phyloP scores from a whole-genome alignment of 2,329 filamentous ascomycete species.

The Acrocalymma vagum region DNA sequence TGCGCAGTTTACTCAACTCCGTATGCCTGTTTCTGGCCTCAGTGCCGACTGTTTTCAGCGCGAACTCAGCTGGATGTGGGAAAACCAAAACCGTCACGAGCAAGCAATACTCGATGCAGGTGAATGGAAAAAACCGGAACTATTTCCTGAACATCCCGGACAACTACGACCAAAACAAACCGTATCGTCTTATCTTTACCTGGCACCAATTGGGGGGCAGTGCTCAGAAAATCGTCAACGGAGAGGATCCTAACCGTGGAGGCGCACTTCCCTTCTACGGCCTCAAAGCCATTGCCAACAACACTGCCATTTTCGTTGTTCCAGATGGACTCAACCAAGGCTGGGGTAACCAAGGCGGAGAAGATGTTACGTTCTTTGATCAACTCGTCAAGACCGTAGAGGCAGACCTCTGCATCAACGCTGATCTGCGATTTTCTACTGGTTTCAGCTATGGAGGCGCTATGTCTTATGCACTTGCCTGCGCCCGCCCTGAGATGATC shows the following conservation, averaged over 20 bases:
- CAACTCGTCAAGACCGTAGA: conserved; percentile 50
- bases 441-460: conserved; percentile 56
- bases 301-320: conserved; percentile 52
- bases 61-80: conserved; percentile 22
- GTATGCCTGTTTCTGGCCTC: conserved; percentile 18
- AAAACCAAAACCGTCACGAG: conserved; percentile 21
- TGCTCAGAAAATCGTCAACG: conserved; percentile 46
- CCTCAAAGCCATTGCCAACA: conserved; percentile 43
- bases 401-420: conserved; percentile 52
- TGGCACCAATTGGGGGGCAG: conserved; percentile 52
- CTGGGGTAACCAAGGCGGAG: conserved; percentile 53
- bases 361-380: conserved; percentile 53
- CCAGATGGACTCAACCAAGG: conserved; percentile 53
- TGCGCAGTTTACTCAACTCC: conserved; percentile 14
- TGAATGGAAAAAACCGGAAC: conserved; percentile 49
- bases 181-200: conserved; percentile 53
- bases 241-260: conserved; percentile 14
- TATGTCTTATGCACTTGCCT: conserved; percentile 54
- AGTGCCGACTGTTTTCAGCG: conserved; percentile 10
- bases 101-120: conserved; percentile 21
- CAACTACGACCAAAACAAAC: conserved; percentile 49
- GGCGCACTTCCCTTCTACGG: conserved; percentile 51
- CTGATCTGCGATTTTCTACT: conserved; percentile 51
- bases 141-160: conserved; percentile 52
- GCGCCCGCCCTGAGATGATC: conserved; percentile 48